phyloP scores from a whole-genome alignment of 2,329 filamentous ascomycete genomes.

The Stachybotrys echinatus region DNA sequence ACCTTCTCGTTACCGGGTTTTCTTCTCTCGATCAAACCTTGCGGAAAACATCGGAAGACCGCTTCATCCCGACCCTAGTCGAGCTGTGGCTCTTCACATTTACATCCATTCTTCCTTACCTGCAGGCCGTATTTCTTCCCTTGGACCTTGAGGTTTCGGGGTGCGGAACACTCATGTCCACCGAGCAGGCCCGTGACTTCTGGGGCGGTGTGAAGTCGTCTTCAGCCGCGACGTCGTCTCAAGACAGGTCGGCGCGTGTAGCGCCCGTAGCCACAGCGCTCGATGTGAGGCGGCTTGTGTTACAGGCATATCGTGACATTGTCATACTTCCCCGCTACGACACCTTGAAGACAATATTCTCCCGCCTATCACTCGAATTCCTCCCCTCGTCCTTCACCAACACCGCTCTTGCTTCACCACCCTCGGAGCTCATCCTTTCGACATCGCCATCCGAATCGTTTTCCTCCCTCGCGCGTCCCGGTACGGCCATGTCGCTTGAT shows the following conservation, averaged over 20 bases:
- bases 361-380: slow-evolving; percentile 80
- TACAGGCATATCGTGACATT: slow-evolving; percentile 82
- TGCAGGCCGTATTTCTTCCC: slow-evolving; percentile 91
- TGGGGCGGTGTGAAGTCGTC: slow-evolving; percentile 66
- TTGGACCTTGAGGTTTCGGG: slow-evolving; percentile 92
- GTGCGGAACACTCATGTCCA: slow-evolving; percentile 69
- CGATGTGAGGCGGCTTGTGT: slow-evolving; percentile 82
- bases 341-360: slow-evolving; percentile 83
- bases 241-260: slow-evolving; percentile 31
- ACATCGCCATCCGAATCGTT: slow-evolving; percentile 46
- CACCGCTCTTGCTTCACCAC: slow-evolving; percentile 49
- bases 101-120: slow-evolving; percentile 82
- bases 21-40: slow-evolving; percentile 79
- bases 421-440: slow-evolving; percentile 42
- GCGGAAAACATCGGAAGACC: slow-evolving; percentile 72
- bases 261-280: slow-evolving; percentile 53
- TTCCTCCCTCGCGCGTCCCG: slow-evolving; percentile 49
- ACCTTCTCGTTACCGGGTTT: slow-evolving; percentile 77
- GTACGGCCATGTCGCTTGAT: slow-evolving; percentile 72
- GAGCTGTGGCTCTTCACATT: slow-evolving; percentile 95
- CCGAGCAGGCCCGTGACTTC: slow-evolving; percentile 79
- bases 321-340: slow-evolving; percentile 89
- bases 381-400: slow-evolving; percentile 46
- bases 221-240: slow-evolving; percentile 21
- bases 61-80: slow-evolving; percentile 83